These are phyloP conservation scores for Fennellomyces sp. DNA, from an alignment of 371 early-diverging fungal species.

Conservation along the genomic window DNA sequence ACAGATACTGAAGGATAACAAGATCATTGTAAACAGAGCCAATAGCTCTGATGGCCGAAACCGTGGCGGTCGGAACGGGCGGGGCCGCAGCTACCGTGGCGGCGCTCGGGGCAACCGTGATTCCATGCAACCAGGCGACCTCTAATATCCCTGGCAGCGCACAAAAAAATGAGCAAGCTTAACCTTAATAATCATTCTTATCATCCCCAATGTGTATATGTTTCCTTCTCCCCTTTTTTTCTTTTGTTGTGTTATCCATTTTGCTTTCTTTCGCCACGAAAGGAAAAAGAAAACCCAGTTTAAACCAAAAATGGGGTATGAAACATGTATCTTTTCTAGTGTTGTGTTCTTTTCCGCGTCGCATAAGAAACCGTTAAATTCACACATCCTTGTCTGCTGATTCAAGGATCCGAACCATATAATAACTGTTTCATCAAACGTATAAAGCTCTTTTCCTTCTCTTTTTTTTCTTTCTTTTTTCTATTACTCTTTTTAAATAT, in stretches of 20 bases:
- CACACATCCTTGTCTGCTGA: too few species aligned
- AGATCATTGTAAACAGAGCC: conserved; percentile 46
- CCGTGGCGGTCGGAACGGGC: conserved; percentile 21
- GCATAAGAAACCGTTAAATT: too few species aligned
- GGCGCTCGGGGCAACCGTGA: conserved; percentile 16
- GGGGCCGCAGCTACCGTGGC: conserved; percentile 38
- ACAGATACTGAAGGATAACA: conserved; percentile 37
- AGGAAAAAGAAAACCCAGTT: too few species aligned
- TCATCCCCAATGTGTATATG: background rate
- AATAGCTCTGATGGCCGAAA: conserved; percentile 29
- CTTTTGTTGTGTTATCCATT: background rate
- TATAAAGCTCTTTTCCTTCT: conserved; percentile 5
- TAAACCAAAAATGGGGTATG: too few species aligned
- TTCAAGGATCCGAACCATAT: too few species aligned
- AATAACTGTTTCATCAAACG: background rate
- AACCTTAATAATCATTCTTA: background rate
- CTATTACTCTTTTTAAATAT: conserved; percentile 19
- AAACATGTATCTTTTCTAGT: too few species aligned
- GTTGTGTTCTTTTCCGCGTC: too few species aligned
- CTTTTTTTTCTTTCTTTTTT: conserved; percentile 12
- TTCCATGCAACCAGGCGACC: background rate
- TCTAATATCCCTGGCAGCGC: background rate
- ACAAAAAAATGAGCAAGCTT: background rate
- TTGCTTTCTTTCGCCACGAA: too few species aligned
- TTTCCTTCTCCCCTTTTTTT: background rate